A percentile compares a stretch with the other conserved stretches of the same genome.
phyloP scores from a whole-genome alignment of 352 stramenopile species.

The Elongisporangium prolatum region DNA sequence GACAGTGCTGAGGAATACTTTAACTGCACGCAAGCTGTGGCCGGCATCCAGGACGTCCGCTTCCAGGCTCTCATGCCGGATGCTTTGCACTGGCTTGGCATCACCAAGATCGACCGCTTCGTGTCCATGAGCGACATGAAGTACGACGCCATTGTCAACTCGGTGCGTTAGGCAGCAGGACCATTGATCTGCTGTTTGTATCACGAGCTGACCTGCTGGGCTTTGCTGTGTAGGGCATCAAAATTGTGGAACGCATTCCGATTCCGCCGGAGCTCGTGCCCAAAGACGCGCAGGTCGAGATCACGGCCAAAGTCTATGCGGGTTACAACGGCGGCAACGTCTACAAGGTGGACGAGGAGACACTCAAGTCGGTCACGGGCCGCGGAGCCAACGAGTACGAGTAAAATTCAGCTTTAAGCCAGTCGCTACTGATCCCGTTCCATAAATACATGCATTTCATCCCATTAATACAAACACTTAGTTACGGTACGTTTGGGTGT shows the following conservation, averaged over 20 bases:
- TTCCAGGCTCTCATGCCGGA: constrained; percentile 99
- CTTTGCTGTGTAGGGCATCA: constrained; percentile 81
- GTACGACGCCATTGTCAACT: constrained; percentile 98
- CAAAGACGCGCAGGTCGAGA: constrained; percentile 97
- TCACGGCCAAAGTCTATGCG: constrained; percentile 96
- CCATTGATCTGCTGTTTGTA: not conserved
- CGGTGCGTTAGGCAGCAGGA: constrained; percentile 37
- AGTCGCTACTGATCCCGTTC: not conserved
- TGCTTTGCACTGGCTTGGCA: constrained; percentile 98
- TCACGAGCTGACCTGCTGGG: constrained; percentile 5
- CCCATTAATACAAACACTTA: not conserved
- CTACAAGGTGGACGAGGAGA: constrained; percentile 92
- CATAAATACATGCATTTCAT: not conserved
- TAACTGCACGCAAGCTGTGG: constrained; percentile 97
- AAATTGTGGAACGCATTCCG: constrained; percentile 97
- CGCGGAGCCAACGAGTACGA: constrained; percentile 73
- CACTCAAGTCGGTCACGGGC: constrained; percentile 93
- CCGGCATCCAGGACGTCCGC: constrained; percentile 96
- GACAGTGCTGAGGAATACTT: constrained; percentile 98
- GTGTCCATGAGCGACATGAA: constrained; percentile 99
- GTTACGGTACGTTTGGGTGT: not conserved
- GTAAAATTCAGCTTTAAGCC: constrained; percentile 3
- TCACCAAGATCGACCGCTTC: constrained; percentile 92
- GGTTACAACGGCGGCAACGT: constrained; percentile 86
- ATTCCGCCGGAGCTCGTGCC: constrained; percentile 98